Evolutionary conservation across 1,284 basidiomycete genomes (phyloP).

Genomic region (Phylloporus sp.): DNA sequence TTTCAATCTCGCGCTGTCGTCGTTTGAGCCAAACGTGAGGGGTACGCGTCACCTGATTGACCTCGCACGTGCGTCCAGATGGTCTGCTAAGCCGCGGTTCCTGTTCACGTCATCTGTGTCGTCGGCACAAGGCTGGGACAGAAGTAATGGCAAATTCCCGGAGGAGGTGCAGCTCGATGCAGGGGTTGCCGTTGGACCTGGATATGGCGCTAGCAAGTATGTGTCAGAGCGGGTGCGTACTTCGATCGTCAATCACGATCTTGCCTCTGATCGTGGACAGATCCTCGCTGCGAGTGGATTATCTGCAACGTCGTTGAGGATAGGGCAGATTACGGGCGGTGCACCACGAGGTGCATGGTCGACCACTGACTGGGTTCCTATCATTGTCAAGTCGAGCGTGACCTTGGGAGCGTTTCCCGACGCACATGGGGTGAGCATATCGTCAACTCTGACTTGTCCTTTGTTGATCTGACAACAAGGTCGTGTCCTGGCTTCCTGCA

Average conservation of each 20-base stretch:
- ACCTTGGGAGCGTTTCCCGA: conserved; percentile 26
- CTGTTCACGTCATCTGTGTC: conserved; percentile 38
- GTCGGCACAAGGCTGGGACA: conserved; percentile 28
- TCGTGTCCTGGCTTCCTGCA: conserved; percentile 35
- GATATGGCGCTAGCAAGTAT: conserved; percentile 32
- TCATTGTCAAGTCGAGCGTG: conserved; percentile 31
- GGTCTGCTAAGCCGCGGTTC: conserved; percentile 24
- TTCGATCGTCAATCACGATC: not conserved
- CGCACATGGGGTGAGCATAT: conserved; percentile 21
- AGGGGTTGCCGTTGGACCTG: conserved; percentile 11
- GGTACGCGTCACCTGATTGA: conserved; percentile 38
- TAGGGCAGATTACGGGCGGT: conserved; percentile 29
- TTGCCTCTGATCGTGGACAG: conserved; percentile 6
- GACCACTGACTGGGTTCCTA: conserved; percentile 28
- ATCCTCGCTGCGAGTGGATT: conserved; percentile 24
- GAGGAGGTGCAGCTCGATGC: conserved; percentile 24
- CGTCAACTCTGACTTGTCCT: not conserved
- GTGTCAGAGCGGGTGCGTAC: conserved; percentile 30
- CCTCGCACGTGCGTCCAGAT: conserved; percentile 34
- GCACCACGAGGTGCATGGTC: conserved; percentile 28
- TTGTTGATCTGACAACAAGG: conserved; percentile 11
- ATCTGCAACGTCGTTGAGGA: conserved; percentile 22
- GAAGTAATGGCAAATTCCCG: conserved; percentile 17
- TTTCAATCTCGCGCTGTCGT: conserved; percentile 40
- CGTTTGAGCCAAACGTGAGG: conserved; percentile 38